Evolutionary conservation across 2,329 filamentous ascomycete species (phyloP).

Genomic region (Phaeosphaeria sp.): DNA sequence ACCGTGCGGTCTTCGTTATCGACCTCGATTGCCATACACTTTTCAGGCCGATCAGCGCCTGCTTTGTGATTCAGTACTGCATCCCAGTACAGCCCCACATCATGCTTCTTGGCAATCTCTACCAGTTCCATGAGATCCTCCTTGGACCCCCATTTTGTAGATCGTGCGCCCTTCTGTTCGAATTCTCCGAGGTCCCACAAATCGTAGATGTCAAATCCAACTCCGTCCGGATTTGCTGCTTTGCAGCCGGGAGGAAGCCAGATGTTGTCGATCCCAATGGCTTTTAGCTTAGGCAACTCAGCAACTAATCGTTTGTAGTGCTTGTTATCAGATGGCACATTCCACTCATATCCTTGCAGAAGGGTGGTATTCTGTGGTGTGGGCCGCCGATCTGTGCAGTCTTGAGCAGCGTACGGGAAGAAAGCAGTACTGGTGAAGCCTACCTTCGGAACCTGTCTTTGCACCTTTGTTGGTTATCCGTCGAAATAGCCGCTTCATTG

Average conservation of each 20-base stretch:
- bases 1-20: conserved; percentile 64
- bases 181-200: conserved; percentile 76
- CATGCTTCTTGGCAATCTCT: conserved; percentile 58
- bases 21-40: conserved; percentile 68
- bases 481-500: background rate
- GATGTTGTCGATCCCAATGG: conserved; percentile 60
- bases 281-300: conserved; percentile 61
- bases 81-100: conserved; percentile 70
- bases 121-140: conserved; percentile 65
- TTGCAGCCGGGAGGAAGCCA: conserved; percentile 79
- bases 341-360: conserved; percentile 78
- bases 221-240: conserved; percentile 65
- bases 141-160: conserved; percentile 74
- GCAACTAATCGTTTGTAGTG: conserved; percentile 67
- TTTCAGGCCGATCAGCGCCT: conserved; percentile 70
- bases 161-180: conserved; percentile 68
- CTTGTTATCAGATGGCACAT: conserved; percentile 64
- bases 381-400: conserved; percentile 31
- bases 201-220: conserved; percentile 70
- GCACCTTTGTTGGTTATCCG: background rate
- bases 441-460: conserved; percentile 39
- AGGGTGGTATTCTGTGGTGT: conserved; percentile 55
- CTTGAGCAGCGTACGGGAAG: conserved; percentile 5
- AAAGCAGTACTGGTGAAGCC: background rate
- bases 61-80: conserved; percentile 77